A percentile compares a stretch with the other conserved stretches of the same genome.
phyloP scores from a whole-genome alignment of 768 basidiomycete genomes.

The Tricholomella constricta region DNA sequence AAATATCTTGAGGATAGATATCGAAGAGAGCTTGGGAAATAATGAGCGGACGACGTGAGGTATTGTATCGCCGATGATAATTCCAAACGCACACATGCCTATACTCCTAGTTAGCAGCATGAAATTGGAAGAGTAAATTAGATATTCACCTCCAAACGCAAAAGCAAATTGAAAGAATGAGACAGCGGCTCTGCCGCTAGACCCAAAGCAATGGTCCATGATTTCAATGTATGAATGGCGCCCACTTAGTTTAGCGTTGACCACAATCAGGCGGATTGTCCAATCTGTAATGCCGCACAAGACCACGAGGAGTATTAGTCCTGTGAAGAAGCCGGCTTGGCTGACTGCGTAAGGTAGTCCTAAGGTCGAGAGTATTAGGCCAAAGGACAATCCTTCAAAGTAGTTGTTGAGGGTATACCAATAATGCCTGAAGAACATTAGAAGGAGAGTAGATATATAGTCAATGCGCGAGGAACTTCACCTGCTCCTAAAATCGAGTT shows the following conservation, averaged over 20 bases:
- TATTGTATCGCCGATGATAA: constrained; percentile 97
- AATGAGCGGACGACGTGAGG: constrained; percentile 89
- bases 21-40: constrained; percentile 68
- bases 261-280: constrained; percentile 95
- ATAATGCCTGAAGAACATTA: constrained; percentile 25
- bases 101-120: constrained; percentile 3
- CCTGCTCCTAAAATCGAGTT: constrained; percentile 96
- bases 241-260: constrained; percentile 96
- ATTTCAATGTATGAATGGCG: constrained; percentile 91
- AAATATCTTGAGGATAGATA: constrained; percentile 76
- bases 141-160: constrained; percentile 83
- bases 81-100: constrained; percentile 99
- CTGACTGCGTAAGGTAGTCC: constrained; percentile 93
- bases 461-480: constrained; percentile 33
- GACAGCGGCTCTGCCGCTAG: constrained; percentile 88
- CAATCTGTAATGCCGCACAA: constrained; percentile 91
- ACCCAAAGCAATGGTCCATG: constrained; percentile 92
- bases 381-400: neutral
- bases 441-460: constrained; percentile 1
- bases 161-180: constrained; percentile 98
- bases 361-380: constrained; percentile 28
- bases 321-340: constrained; percentile 92
- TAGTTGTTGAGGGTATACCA: constrained; percentile 14
- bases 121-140: neutral
- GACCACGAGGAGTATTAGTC: constrained; percentile 76